phyloP scores from a whole-genome alignment of 345 rosid genomes.

The Psidium friedrichsthalianum region DNA sequence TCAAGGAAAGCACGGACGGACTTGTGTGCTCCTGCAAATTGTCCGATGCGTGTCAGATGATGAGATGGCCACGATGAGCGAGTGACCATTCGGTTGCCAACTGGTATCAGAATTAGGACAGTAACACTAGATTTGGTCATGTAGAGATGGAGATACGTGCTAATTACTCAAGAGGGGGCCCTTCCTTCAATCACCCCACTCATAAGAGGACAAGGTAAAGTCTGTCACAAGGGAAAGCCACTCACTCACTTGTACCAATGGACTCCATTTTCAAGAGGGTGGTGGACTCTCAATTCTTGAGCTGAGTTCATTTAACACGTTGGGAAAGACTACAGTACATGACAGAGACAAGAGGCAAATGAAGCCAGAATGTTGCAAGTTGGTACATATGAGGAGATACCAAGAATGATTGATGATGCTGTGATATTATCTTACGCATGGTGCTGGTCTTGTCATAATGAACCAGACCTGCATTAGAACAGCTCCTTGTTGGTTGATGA shows the following conservation, averaged over 20 bases:
- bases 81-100: neutral
- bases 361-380: neutral
- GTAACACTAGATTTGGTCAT: constrained; percentile 7
- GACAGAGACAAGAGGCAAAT: neutral
- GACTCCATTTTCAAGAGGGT: neutral
- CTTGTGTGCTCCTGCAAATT: neutral
- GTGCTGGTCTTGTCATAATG: neutral
- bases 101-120: neutral
- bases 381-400: neutral
- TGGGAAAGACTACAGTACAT: neutral
- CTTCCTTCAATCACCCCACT: constrained; percentile 3
- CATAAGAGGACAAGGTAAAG: neutral
- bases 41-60: neutral
- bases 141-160: neutral
- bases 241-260: neutral
- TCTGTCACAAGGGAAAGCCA: neutral
- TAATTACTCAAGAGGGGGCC: constrained; percentile 1
- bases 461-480: neutral
- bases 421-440: neutral
- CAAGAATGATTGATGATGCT: neutral
- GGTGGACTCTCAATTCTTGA: neutral
- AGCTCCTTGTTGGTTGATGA: too few relatives aligned
- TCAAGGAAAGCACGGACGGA: neutral
- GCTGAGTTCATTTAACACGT: neutral
- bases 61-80: neutral